Evolutionary conservation across 2,329 filamentous ascomycete species (phyloP).

Genomic region (Aspergillus brasiliensis): DNA sequence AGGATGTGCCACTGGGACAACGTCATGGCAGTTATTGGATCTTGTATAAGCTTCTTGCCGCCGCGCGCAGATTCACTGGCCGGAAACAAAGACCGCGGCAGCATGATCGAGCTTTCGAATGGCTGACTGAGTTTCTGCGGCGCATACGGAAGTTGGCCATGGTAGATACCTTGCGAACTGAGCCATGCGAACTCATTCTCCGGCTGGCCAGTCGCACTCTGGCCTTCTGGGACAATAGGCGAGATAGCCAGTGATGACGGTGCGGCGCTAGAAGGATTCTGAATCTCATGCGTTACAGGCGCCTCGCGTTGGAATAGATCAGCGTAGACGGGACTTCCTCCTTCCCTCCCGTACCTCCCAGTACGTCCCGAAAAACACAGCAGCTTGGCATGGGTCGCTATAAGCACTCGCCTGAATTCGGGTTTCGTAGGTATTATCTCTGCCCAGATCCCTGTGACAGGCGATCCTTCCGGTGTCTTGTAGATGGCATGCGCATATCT

Average conservation of each 20-base stretch:
- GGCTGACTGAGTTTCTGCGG: conserved; percentile 71
- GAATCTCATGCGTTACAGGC: conserved; percentile 73
- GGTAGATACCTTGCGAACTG: conserved; percentile 79
- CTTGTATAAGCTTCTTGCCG: conserved; percentile 66
- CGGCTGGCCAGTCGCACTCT: conserved; percentile 53
- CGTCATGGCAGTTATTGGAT: conserved; percentile 76
- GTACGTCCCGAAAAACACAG: conserved; percentile 80
- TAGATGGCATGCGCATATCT: conserved; percentile 85
- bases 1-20: conserved; percentile 94
- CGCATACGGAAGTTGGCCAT: conserved; percentile 74
- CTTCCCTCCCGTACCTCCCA: conserved; percentile 71
- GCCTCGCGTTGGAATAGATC: conserved; percentile 86
- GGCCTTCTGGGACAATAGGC: conserved; percentile 67
- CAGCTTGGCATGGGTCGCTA: conserved; percentile 76
- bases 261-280: conserved; percentile 59
- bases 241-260: conserved; percentile 73
- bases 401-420: conserved; percentile 75
- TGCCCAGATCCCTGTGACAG: conserved; percentile 79
- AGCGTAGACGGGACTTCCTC: conserved; percentile 81
- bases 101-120: conserved; percentile 75
- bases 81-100: conserved; percentile 73
- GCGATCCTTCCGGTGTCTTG: conserved; percentile 75
- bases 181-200: conserved; percentile 83
- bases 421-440: conserved; percentile 69
- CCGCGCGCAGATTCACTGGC: conserved; percentile 66